A percentile compares a stretch with the other conserved stretches of the same genome.
Evolutionary conservation across 2,329 filamentous ascomycete genomes (phyloP).

Genomic region (Phialemoniopsis sp.): DNA sequence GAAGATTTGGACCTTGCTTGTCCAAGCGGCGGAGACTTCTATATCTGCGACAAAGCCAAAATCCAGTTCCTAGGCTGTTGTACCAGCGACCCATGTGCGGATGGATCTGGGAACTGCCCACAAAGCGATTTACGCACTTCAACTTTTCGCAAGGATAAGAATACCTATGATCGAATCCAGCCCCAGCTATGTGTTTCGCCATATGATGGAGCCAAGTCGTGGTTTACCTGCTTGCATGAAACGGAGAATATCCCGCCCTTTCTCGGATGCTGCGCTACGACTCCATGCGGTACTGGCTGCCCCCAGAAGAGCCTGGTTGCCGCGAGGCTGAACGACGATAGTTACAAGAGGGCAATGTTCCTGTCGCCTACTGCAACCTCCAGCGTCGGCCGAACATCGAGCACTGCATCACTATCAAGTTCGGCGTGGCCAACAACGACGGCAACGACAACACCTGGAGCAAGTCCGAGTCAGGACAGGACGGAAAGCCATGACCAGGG

Average conservation of each 20-base stretch:
- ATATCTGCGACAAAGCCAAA: slow-evolving; percentile 20
- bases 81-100: slow-evolving; percentile 25
- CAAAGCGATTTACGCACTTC: slow-evolving; percentile 22
- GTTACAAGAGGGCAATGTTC: neutral
- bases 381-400: neutral
- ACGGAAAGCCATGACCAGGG: slow-evolving; percentile 4
- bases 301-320: slow-evolving; percentile 17
- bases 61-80: slow-evolving; percentile 35
- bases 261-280: slow-evolving; percentile 29
- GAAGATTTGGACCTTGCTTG: slow-evolving; percentile 22
- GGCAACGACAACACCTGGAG: neutral
- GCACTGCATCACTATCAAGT: neutral
- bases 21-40: slow-evolving; percentile 24
- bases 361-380: neutral
- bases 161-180: slow-evolving; percentile 19
- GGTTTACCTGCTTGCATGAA: slow-evolving; percentile 25
- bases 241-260: slow-evolving; percentile 17
- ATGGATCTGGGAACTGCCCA: slow-evolving; percentile 23
- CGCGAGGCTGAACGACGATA: slow-evolving; percentile 10
- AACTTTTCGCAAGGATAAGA: slow-evolving; percentile 21
- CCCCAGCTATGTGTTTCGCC: slow-evolving; percentile 23
- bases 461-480: neutral
- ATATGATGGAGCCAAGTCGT: slow-evolving; percentile 12
- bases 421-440: neutral
- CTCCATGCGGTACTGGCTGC: slow-evolving; percentile 26